Evolutionary conservation across 495 filamentous ascomycete species (phyloP).

Genomic region (Xylaria sp.): DNA sequence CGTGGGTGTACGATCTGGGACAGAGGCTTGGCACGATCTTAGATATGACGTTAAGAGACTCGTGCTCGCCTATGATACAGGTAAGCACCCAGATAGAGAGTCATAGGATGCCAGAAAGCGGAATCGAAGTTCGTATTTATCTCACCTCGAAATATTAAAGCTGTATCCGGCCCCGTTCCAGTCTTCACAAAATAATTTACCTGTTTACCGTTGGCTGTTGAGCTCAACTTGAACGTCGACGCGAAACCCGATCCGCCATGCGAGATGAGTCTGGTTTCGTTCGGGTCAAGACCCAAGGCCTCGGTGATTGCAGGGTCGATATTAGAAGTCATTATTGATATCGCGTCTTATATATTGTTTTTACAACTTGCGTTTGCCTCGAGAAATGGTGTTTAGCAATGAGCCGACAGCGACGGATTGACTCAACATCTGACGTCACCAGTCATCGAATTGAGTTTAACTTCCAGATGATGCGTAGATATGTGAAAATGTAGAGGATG

Average conservation of each 20-base stretch:
- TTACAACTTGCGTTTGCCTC: neutral
- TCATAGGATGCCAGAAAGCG: neutral
- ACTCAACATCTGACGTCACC: slow-evolving; percentile 18
- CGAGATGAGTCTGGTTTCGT: slow-evolving; percentile 62
- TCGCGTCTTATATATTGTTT: neutral
- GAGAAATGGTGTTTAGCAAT: neutral
- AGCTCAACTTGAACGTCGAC: slow-evolving; percentile 72
- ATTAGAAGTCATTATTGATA: slow-evolving; percentile 43
- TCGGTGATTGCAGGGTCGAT: slow-evolving; percentile 66
- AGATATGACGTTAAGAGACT: slow-evolving; percentile 82
- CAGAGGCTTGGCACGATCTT: slow-evolving; percentile 73
- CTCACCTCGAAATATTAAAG: slow-evolving; percentile 75
- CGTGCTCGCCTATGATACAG: slow-evolving; percentile 68
- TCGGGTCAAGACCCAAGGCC: slow-evolving; percentile 70
- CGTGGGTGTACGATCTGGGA: slow-evolving; percentile 74
- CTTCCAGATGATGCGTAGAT: neutral
- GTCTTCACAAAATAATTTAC: slow-evolving; percentile 84
- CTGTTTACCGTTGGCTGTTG: slow-evolving; percentile 57
- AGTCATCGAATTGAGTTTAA: neutral
- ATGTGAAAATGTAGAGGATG: neutral
- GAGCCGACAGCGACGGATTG: neutral
- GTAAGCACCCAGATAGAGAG: slow-evolving; percentile 16
- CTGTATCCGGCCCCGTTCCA: slow-evolving; percentile 65
- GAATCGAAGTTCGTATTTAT: neutral
- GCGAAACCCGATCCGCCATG: slow-evolving; percentile 79